These are phyloP conservation scores for Anisodus acutangulus DNA, from an alignment of 257 asterid genomes.

Conservation along the genomic window DNA sequence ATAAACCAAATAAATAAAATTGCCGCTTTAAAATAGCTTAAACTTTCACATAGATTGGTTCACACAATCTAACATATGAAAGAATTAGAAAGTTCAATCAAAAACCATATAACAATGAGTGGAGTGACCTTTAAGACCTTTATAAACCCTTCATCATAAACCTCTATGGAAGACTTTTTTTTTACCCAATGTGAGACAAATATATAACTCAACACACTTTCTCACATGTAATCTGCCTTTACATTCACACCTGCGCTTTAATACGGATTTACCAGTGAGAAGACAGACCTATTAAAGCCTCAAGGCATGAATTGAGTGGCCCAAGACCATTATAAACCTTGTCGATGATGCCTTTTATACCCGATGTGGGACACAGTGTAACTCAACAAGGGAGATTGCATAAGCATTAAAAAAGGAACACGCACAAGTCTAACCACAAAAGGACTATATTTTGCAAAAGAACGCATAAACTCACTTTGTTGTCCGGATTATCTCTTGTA, in stretches of 20 bases:
- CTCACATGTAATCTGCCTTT: background rate
- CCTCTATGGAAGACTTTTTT: background rate
- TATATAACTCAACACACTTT: background rate
- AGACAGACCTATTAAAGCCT: background rate
- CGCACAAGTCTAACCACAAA: background rate
- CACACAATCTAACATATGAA: background rate
- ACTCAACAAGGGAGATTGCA: no score
- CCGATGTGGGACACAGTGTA: no score
- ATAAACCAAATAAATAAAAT: background rate
- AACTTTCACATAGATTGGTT: background rate
- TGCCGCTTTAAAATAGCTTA: background rate
- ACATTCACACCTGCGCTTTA: background rate
- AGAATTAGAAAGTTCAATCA: conserved; percentile 21
- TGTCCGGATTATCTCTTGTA: conserved; percentile 47
- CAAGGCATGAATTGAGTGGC: background rate
- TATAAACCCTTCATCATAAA: background rate
- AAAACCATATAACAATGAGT: conserved; percentile 8
- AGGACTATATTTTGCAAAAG: background rate
- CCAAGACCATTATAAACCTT: no score
- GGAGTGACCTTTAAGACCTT: background rate
- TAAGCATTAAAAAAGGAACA: no score
- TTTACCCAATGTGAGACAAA: background rate
- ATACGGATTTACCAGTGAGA: background rate
- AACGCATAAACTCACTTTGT: conserved; percentile 43
- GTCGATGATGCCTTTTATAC: no score